These are phyloP conservation scores for Vaccinium corymbosum DNA, from an alignment of 148 eudicot genomes.

Conservation along the genomic window DNA sequence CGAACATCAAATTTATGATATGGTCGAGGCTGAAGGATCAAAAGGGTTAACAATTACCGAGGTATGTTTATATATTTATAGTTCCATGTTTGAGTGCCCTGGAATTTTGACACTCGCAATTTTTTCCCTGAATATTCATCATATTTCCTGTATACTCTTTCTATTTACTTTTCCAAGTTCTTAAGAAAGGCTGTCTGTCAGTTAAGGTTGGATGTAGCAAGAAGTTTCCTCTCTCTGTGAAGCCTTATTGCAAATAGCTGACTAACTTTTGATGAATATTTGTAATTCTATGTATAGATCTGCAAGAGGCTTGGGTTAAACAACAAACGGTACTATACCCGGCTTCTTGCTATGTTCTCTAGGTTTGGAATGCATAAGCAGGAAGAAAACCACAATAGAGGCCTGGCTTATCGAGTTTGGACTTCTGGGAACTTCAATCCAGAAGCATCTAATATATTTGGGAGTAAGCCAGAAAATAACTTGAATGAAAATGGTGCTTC, in stretches of 20 bases:
- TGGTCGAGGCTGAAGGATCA: constrained; percentile 78
- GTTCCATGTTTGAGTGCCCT: background rate
- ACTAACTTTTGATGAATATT: constrained; percentile 1
- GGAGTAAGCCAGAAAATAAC: constrained; percentile 29
- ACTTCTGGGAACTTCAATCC: constrained; percentile 56
- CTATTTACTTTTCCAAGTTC: background rate
- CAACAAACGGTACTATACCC: constrained; percentile 56
- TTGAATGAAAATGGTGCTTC: constrained; percentile 30
- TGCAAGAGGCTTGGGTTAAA: constrained; percentile 85
- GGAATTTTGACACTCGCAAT: background rate
- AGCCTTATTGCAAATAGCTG: constrained; percentile 10
- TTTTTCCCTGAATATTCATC: background rate
- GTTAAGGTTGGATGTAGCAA: background rate
- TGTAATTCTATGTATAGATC: constrained; percentile 38
- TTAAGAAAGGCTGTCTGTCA: background rate
- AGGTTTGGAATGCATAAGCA: constrained; percentile 74
- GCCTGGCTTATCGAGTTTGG: constrained; percentile 75
- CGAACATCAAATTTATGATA: constrained; percentile 82
- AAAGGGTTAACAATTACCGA: constrained; percentile 75
- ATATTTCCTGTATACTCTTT: background rate
- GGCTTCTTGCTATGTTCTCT: constrained; percentile 48
- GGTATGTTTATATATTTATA: constrained; percentile 32
- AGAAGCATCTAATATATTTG: constrained; percentile 35
- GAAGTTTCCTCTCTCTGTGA: constrained; percentile 4
- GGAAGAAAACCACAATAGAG: constrained; percentile 62